Evolutionary conservation across 176 grass and related monocot genomes (phyloP).

Genomic region (Triticum aestivum): IWGSC_CS_RefSeq_v2.1 NC_057809.1:113199821-113200320

Average conservation of each 20-base stretch:
- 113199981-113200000: constrained; percentile 67
- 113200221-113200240: background rate
- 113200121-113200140: background rate
- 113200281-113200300: background rate
- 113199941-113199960: background rate
- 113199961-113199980: constrained; percentile 91
- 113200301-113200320: constrained; percentile 4
- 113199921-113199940: constrained; percentile 90
- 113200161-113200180: background rate
- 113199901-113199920: background rate
- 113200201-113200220: background rate
- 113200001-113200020: constrained; percentile 55
- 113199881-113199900: background rate
- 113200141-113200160: background rate
- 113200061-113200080: constrained; percentile 11
- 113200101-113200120: background rate
- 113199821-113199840: background rate
- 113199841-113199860: background rate
- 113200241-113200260: background rate
- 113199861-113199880: constrained; percentile 6
- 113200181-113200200: background rate
- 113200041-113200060: constrained; percentile 2
- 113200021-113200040: constrained; percentile 20
- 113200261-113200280: background rate
- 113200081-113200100: background rate